Base-by-base conservation (phyloP, 1,284 basidiomycete species). In the Papiliotrema nemorosa region DNA sequence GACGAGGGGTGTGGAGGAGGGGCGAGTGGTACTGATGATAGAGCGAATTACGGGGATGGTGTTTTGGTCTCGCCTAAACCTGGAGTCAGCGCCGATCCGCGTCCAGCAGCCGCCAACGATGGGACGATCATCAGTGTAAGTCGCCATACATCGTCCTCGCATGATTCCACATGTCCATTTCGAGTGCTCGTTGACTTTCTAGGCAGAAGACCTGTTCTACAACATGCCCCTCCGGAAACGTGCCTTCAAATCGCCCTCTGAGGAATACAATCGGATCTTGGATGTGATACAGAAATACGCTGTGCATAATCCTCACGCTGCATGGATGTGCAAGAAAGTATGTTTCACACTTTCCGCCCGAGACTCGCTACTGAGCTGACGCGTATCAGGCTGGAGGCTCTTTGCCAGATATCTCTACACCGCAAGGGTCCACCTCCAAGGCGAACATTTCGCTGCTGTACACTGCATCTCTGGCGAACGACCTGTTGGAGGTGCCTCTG, bases 131-230 rank as follows among this genome's bases (percentile, higher is more conserved):
- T 98, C 53, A 86, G 81, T 0, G 91, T 90, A 61, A 47, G 83
- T 72, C 14, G 9, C 1, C 29, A 7, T 31, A 7, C 29, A 31
- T 37, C n/a, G 35, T 6, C 35, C 7, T 6, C 14, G 10, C 35
- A 26, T 18, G 7, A 22, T 48, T 26, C 34, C 33, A 21, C 13
- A 14, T 10, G 38, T 16, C 27, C 7, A n/a, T n/a, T 36, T 9
- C 24, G 44, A 14, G 46, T 26, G n/a, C 44, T 54, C 21, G 52
- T 38, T 18, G 2, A 22, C 3, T 25, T 42, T 34, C 7, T 56
- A 93, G 88, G 91, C 91, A 5, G 90, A 97, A 70, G 89, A 97
- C 66, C 77, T 99, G 29, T 99, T 99, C 72, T 96, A 90, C 76
- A 97, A 97, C 59, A 90, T 86, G 1, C 90, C 92, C 0, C 85